Conservation (phyloP, 2,329 filamentous ascomycete genomes). For the Grosmannia clavigera region DNA sequence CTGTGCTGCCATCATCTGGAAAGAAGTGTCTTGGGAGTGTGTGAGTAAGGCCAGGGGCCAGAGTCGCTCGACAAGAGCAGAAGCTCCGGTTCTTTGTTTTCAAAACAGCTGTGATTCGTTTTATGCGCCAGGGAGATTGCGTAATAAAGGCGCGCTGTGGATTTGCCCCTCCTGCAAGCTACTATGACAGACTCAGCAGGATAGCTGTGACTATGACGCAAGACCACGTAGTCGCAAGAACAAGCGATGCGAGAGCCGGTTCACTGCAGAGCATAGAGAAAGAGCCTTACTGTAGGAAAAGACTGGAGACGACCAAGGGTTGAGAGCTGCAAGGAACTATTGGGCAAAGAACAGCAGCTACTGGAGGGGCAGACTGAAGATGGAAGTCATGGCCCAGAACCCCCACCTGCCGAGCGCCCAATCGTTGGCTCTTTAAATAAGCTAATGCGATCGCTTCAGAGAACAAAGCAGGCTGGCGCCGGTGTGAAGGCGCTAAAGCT, state of each 20-base stretch:
- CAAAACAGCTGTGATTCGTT: neutral
- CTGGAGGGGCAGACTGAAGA: neutral
- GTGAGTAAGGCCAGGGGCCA: neutral
- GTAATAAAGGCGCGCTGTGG: neutral
- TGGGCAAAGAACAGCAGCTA: neutral
- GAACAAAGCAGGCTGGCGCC: neutral
- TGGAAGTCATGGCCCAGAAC: neutral
- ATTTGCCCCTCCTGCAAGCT: neutral
- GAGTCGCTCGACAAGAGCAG: neutral
- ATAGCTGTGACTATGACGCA: neutral
- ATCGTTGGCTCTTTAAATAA: neutral
- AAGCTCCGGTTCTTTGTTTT: neutral
- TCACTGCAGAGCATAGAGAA: neutral
- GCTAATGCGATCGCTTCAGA: neutral
- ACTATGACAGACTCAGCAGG: neutral
- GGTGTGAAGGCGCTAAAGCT: neutral
- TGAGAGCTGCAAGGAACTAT: neutral
- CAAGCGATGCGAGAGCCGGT: neutral
- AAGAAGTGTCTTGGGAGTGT: neutral
- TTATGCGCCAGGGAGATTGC: neutral
- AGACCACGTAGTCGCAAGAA: neutral
- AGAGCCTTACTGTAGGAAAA: neutral
- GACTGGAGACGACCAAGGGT: neutral
- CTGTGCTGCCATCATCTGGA: conserved; percentile 14
- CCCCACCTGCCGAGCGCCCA: neutral